Conservation (phyloP, 2,329 filamentous ascomycete species). For the Verticillium zaregamsianum region DNA sequence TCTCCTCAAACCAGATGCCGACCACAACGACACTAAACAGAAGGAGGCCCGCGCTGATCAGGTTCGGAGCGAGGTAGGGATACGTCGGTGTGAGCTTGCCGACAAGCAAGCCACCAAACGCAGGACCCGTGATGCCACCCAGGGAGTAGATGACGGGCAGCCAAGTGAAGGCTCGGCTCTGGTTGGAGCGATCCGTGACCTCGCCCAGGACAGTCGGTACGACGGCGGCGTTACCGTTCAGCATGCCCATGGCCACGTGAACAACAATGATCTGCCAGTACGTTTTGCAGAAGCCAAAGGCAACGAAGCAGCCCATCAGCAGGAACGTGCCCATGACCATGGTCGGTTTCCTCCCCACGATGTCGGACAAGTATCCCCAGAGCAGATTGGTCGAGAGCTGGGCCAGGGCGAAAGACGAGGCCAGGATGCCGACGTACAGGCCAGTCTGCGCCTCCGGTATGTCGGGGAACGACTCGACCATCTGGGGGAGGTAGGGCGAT, state of each 20-base stretch:
- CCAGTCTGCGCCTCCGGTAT: slow-evolving; percentile 69
- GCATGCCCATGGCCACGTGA: slow-evolving; percentile 83
- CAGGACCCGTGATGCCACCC: slow-evolving; percentile 87
- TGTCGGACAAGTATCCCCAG: slow-evolving; percentile 82
- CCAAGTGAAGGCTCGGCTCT: slow-evolving; percentile 90
- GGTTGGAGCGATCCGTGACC: slow-evolving; percentile 91
- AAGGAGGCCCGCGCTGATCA: slow-evolving; percentile 71
- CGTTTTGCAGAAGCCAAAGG: slow-evolving; percentile 80
- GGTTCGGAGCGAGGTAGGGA: slow-evolving; percentile 82
- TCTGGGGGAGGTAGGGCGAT: slow-evolving; percentile 87
- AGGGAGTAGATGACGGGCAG: slow-evolving; percentile 94
- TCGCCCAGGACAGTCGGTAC: slow-evolving; percentile 93
- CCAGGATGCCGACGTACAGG: slow-evolving; percentile 84
- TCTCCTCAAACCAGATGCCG: slow-evolving; percentile 82
- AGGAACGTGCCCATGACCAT: slow-evolving; percentile 79
- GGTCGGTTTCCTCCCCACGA: slow-evolving; percentile 75
- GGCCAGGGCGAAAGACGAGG: slow-evolving; percentile 85
- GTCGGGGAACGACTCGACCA: slow-evolving; percentile 82
- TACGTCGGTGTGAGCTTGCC: slow-evolving; percentile 57
- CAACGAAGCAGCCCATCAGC: slow-evolving; percentile 74
- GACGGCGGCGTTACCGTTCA: slow-evolving; percentile 93
- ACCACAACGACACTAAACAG: slow-evolving; percentile 68
- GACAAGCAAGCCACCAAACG: slow-evolving; percentile 83
- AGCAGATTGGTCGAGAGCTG: slow-evolving; percentile 91
- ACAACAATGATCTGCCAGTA: slow-evolving; percentile 83